A percentile compares a stretch with the other conserved stretches of the same genome.
Evolutionary conservation across 768 basidiomycete species (phyloP).

Genomic region (Chalciporus pseudorubinellus): DNA sequence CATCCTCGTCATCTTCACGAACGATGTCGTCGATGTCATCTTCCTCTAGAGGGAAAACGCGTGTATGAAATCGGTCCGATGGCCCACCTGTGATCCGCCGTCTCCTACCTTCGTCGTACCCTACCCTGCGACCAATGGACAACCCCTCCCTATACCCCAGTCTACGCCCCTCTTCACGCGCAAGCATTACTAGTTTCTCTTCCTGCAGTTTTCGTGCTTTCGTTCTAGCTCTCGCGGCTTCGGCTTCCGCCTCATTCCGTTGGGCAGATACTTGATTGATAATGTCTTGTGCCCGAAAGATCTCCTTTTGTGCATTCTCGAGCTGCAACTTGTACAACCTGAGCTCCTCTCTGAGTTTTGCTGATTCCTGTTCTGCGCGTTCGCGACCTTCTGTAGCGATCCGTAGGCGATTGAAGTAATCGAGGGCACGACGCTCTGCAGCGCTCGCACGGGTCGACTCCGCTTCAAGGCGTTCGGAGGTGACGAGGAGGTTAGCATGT

Average conservation of each 20-base stretch:
- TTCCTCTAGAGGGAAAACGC: slow-evolving; percentile 11
- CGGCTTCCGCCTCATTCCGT: slow-evolving; percentile 45
- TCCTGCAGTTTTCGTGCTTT: slow-evolving; percentile 43
- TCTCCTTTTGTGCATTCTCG: slow-evolving; percentile 44
- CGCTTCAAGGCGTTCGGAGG: slow-evolving; percentile 35
- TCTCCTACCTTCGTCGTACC: slow-evolving; percentile 28
- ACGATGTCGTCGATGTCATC: slow-evolving; percentile 13
- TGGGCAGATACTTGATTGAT: slow-evolving; percentile 42
- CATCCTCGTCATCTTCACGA: slow-evolving; percentile 10
- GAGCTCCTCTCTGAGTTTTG: slow-evolving; percentile 41
- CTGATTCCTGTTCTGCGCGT: slow-evolving; percentile 38
- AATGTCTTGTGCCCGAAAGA: slow-evolving; percentile 41
- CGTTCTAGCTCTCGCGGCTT: slow-evolving; percentile 44
- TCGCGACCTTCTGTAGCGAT: slow-evolving; percentile 39
- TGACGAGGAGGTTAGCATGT: slow-evolving; percentile 25
- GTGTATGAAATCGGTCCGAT: slow-evolving; percentile 12
- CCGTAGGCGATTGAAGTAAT: slow-evolving; percentile 42
- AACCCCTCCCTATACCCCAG: slow-evolving; percentile 44
- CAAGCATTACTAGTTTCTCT: slow-evolving; percentile 39
- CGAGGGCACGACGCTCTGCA: slow-evolving; percentile 47
- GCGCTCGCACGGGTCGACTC: slow-evolving; percentile 43
- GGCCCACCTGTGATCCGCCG: slow-evolving; percentile 7
- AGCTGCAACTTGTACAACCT: slow-evolving; percentile 45
- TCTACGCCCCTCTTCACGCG: slow-evolving; percentile 43
- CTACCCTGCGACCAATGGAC: slow-evolving; percentile 30